Base-by-base conservation (phyloP, 306 rosid genomes). In the Ziziphus jujuba region DNA sequence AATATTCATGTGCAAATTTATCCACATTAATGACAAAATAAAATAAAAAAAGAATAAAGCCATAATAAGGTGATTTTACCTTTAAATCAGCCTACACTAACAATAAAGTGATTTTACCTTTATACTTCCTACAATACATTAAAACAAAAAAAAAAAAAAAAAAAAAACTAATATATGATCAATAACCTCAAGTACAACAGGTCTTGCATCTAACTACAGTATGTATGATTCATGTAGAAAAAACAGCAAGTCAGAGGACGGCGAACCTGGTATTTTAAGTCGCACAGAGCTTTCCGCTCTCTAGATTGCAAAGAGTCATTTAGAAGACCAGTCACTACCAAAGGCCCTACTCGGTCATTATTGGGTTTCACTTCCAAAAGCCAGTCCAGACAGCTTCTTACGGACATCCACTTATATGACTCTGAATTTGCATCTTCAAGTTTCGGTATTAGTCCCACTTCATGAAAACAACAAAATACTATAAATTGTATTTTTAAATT, bases 341-440 rank as follows among this genome's bases (percentile, higher is more conserved):
- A 80, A 0, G 87, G 83, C 72, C 97, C 97, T 33, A 91, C 69
- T 35, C 97, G 90, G 70, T 81, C 80, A 2, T 58, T 75, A 22
- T 76, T 67, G 19, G 83, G 84, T 59, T 75, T 87, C 75, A 83
- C 90, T 81, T 83, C 90, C 77, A 72, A 22, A 70, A 87, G 89
- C 91, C 72, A 84, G 69, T 71, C 85, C 71, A 75, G 79, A 85
- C 96, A 89, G 82, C 77, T 83, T 44, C 70, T 70, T 21, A 77
- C 67, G 34, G 96, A 87, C 87, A 83, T 81, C 97, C 97, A 89
- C 65, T 76, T 83, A 72, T 61, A 75, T 13, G 70, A 71, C 56
- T 83, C 97, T 89, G 89, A 66, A 67, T 12, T 36, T 15, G 15
- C 49, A 56, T 61, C 48, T 17, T 53, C 38, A 43, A 62, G 35